phyloP scores from a whole-genome alignment of 495 filamentous ascomycete genomes.

The Lasiosphaeria hispida region DNA sequence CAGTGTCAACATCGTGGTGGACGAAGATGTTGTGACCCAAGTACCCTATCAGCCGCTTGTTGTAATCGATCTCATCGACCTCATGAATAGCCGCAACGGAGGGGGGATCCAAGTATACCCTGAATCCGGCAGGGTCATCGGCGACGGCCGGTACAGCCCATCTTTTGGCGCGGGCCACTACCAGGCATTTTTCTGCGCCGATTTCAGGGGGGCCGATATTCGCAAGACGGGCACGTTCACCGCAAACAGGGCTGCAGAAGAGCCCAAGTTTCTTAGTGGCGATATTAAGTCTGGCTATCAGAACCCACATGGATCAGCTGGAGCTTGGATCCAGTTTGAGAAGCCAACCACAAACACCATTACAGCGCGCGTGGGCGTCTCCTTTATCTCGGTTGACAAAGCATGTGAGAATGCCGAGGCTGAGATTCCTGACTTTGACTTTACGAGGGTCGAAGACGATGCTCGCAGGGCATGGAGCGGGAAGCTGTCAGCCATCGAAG shows the following conservation, averaged over 20 bases:
- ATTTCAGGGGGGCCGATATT: slow-evolving; percentile 62
- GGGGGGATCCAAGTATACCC: slow-evolving; percentile 55
- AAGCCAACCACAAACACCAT: slow-evolving; percentile 41
- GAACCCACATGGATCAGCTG: slow-evolving; percentile 56
- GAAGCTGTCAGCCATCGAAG: slow-evolving; percentile 56
- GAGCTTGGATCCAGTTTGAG: slow-evolving; percentile 62
- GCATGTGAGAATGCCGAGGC: slow-evolving; percentile 63
- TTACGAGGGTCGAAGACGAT: slow-evolving; percentile 50
- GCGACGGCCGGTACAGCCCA: slow-evolving; percentile 60
- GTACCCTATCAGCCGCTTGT: slow-evolving; percentile 58
- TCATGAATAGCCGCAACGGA: slow-evolving; percentile 55
- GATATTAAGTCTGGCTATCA: slow-evolving; percentile 31
- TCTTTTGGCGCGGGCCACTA: slow-evolving; percentile 69
- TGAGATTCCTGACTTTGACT: slow-evolving; percentile 61
- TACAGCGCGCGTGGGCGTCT: slow-evolving; percentile 61
- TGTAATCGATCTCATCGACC: slow-evolving; percentile 62
- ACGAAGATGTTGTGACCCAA: not conserved
- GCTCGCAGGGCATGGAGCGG: slow-evolving; percentile 58
- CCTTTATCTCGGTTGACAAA: slow-evolving; percentile 60
- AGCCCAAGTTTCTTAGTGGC: slow-evolving; percentile 42
- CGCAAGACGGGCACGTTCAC: slow-evolving; percentile 57
- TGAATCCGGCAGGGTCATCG: slow-evolving; percentile 56
- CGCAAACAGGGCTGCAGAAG: slow-evolving; percentile 41
- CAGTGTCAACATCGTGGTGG: slow-evolving; percentile 7
- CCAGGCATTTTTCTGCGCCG: slow-evolving; percentile 59